phyloP scores from a whole-genome alignment of 345 rosid species.

The Lepidium didymum region DNA sequence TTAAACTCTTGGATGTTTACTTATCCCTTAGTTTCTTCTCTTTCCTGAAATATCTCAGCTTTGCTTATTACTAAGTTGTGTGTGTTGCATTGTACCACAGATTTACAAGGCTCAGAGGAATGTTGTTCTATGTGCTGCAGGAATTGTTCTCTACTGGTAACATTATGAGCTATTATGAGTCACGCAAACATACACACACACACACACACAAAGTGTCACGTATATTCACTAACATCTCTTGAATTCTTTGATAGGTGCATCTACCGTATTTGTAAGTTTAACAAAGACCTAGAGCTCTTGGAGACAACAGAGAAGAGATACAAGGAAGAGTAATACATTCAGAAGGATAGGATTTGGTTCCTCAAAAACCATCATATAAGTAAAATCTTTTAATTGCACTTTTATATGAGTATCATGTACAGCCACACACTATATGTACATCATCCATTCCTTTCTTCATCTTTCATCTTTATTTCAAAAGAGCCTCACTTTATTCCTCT shows the following conservation, averaged over 20 bases:
- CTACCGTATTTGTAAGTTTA: constrained; percentile 64
- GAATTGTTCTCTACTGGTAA: constrained; percentile 86
- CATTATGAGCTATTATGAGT: neutral
- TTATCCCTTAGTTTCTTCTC: neutral
- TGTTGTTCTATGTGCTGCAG: constrained; percentile 59
- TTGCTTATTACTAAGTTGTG: neutral
- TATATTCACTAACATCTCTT: neutral
- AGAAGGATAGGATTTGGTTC: neutral
- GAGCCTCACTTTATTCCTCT: neutral
- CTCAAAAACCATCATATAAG: constrained; percentile 1
- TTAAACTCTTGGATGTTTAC: neutral
- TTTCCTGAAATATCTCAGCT: neutral
- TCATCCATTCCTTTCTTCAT: neutral
- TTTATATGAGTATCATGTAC: neutral
- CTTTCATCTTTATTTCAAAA: neutral
- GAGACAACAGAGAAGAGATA: constrained; percentile 71
- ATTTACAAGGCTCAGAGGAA: constrained; percentile 87
- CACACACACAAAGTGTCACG: neutral
- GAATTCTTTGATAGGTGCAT: constrained; percentile 52
- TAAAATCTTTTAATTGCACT: neutral
- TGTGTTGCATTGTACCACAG: constrained; percentile 30
- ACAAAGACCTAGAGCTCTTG: constrained; percentile 60
- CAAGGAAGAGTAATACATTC: constrained; percentile 48
- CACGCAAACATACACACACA: neutral
- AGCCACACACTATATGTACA: neutral